Base-by-base conservation (phyloP, 768 basidiomycete species). In the Hortiboletus flavorubellus region DNA sequence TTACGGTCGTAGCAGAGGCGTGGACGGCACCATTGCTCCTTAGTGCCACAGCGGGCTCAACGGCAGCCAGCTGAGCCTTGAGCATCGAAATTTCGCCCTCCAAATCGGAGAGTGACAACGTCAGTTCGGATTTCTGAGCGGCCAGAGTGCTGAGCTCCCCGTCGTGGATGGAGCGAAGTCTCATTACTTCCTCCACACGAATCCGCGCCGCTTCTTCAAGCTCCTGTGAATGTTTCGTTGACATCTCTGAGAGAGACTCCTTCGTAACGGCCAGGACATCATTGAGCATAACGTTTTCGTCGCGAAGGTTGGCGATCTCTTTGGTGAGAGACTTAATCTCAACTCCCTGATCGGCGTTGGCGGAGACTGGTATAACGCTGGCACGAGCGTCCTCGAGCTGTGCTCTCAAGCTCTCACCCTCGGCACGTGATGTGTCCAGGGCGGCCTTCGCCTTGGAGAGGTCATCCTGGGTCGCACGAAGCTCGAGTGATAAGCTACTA, bases 391-490 rank as follows among this genome's bases (percentile, higher is more conserved):
- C 80, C 61, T 89, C 87, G 18, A 87, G 78, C 65, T 92, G 87
- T 18, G 77, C 69, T 45, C 78, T 82, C 38, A 91, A 71, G 16
- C 58, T 75, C 53, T 82, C 81, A 7, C 83, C 69, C 59, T 91
- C 87, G 4, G 75, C 65, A 30, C 76, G 76, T 31, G 81, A 73
- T 7, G 79, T 56, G 18, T 84, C 78, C 8, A 85, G 64, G 26
- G 80, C 72, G 1, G 80, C 66, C 68, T 93, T 93, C 6, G 87
- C 78, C 75, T 91, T 93, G 3, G 77, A 65, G 35, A 94, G 83
- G 67, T 93, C 91, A 58, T 93, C 91, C 64, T 86, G 83, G 0
- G 92, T 91, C 14, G 91, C 92, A 64, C 87, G 91, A 41, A 93
- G 80, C 60, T 93, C 89, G 31, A 92, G 73, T 53, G 74, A 81